Conservation (phyloP, 352 stramenopile species). For the Phytophthora tentaculata region DNA sequence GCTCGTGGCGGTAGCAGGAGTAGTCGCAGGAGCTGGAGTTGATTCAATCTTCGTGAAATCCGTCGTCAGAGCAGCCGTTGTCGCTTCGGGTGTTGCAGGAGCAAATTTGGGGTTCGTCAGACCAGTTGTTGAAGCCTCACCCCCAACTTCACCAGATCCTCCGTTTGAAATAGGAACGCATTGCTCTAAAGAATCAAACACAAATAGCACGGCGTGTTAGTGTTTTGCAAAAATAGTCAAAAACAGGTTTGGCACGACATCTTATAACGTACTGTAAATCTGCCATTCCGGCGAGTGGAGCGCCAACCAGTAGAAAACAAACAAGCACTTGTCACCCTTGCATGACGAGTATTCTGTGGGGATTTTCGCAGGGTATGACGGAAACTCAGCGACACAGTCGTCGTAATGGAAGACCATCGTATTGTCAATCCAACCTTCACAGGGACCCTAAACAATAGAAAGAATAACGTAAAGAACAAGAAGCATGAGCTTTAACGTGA, state of each 20-base stretch:
- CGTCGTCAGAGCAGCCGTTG: slow-evolving; percentile 6
- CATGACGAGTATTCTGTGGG: slow-evolving; percentile 55
- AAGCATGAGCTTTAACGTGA: not conserved
- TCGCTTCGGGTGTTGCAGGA: slow-evolving; percentile 8
- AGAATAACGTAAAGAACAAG: not conserved
- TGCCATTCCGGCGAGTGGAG: slow-evolving; percentile 49
- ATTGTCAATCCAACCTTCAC: slow-evolving; percentile 58
- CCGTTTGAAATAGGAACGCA: slow-evolving; percentile 40
- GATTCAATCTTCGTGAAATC: slow-evolving; percentile 16
- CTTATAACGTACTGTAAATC: slow-evolving; percentile 61
- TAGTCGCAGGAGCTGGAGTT: slow-evolving; percentile 9
- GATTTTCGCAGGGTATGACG: slow-evolving; percentile 50
- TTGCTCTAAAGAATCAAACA: slow-evolving; percentile 25
- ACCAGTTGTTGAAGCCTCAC: slow-evolving; percentile 9
- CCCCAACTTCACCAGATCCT: slow-evolving; percentile 11
- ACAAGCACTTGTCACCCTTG: slow-evolving; percentile 44
- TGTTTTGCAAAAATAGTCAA: no score
- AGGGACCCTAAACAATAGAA: slow-evolving; percentile 37
- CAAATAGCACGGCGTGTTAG: not conserved
- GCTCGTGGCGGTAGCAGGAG: not conserved
- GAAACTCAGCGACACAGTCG: slow-evolving; percentile 50
- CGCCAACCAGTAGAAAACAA: slow-evolving; percentile 64
- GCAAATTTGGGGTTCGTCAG: slow-evolving; percentile 11
- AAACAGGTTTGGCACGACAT: no score
- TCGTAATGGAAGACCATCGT: slow-evolving; percentile 52